Percentiles rank a stretch among this genome's conserved stretches.
These are phyloP conservation scores for Ciborinia camelliae DNA, from an alignment of 2,329 filamentous ascomycete genomes.

Conservation along the genomic window DNA sequence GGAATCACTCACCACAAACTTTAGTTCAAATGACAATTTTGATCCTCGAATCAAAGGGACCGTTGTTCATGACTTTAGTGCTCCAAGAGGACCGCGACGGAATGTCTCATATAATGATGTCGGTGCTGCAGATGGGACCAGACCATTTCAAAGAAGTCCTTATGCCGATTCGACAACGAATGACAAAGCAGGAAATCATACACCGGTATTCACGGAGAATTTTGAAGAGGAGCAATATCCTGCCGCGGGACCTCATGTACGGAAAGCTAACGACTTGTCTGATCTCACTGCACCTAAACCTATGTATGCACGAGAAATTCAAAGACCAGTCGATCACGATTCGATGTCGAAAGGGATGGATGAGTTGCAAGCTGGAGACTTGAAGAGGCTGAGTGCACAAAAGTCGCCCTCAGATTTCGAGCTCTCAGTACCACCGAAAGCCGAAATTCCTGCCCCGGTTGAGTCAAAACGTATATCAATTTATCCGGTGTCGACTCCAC, in stretches of 20 bases:
- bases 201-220: slow-evolving; percentile 53
- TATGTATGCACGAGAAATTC: slow-evolving; percentile 33
- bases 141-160: slow-evolving; percentile 29
- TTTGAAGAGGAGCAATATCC: slow-evolving; percentile 48
- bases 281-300: slow-evolving; percentile 35
- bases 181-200: slow-evolving; percentile 43
- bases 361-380: slow-evolving; percentile 24
- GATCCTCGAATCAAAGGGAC: slow-evolving; percentile 64
- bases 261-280: slow-evolving; percentile 36
- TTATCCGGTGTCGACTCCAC: slow-evolving; percentile 29
- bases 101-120: slow-evolving; percentile 38
- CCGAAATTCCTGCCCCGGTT: slow-evolving; percentile 18
- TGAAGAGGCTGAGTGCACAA: slow-evolving; percentile 21
- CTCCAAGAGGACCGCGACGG: slow-evolving; percentile 49
- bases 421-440: slow-evolving; percentile 31
- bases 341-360: slow-evolving; percentile 25
- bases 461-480: slow-evolving; percentile 31
- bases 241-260: slow-evolving; percentile 37
- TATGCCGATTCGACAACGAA: slow-evolving; percentile 9
- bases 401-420: slow-evolving; percentile 28
- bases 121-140: slow-evolving; percentile 18
- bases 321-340: slow-evolving; percentile 26
- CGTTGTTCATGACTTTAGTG: slow-evolving; percentile 63
- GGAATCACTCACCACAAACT: slow-evolving; percentile 30
- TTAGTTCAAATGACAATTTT: slow-evolving; percentile 43